Conservation (phyloP, 495 filamentous ascomycete genomes). For the Cercophora newfieldiana region DNA sequence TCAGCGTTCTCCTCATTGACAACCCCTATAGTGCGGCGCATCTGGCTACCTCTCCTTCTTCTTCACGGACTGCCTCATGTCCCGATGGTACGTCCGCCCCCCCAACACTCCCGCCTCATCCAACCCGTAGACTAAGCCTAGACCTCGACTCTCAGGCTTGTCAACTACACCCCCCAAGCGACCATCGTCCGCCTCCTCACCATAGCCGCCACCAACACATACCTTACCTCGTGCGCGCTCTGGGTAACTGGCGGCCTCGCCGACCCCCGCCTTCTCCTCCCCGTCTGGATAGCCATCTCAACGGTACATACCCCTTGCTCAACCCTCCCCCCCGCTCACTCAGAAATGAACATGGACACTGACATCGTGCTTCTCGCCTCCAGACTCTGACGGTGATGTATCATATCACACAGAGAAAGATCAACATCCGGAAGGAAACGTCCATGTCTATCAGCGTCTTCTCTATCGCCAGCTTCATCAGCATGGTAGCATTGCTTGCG, state of each 20-base stretch:
- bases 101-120: neutral
- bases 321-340: neutral
- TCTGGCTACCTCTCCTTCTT: constrained; percentile 86
- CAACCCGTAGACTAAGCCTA: neutral
- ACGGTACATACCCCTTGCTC: constrained; percentile 48
- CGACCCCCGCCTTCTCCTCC: constrained; percentile 75
- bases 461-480: constrained; percentile 72
- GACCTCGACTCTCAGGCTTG: constrained; percentile 55
- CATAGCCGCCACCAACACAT: constrained; percentile 76
- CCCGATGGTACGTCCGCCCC: constrained; percentile 62
- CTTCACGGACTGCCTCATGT: constrained; percentile 92
- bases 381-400: constrained; percentile 77
- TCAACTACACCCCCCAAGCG: constrained; percentile 83
- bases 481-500: constrained; percentile 67
- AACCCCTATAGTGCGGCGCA: constrained; percentile 63
- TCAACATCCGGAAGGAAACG: constrained; percentile 79
- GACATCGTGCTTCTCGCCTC: neutral
- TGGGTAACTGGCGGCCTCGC: constrained; percentile 72
- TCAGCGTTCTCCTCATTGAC: neutral
- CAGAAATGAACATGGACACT: constrained; percentile 6
- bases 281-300: constrained; percentile 83
- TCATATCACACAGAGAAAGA: constrained; percentile 77
- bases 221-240: constrained; percentile 77
- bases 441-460: constrained; percentile 75
- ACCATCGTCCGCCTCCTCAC: constrained; percentile 82